Base-by-base conservation (phyloP, 176 grass and related monocot genomes). In the Dactylis glomerata region DNA sequence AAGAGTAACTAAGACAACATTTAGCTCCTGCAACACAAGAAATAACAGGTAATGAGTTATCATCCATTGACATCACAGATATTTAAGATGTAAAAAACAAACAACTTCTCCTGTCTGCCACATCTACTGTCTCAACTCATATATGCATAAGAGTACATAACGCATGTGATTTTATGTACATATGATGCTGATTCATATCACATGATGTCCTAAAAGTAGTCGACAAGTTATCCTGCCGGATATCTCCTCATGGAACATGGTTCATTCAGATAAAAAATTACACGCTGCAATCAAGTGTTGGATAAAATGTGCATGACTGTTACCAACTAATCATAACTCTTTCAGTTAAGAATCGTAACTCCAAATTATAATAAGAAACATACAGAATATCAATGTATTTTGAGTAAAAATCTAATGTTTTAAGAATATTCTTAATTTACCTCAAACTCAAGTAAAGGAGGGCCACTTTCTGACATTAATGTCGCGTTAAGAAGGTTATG, bases 391-490 rank as follows among this genome's bases (percentile, higher is more conserved):
- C 2, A 8, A 82, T 84, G 19, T 30, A 74, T 82, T 31, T 37
- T 83, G 23, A 78, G 50, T 74, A 24, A 85, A 87, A 64, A 76
- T 81, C 38, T 28, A 42, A 85, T 20, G 77, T 23, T 32, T 38
- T 33, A 45, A 81, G 61, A 14, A 61, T 77, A 42, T 82, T 88
- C 26, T 75, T 78, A 62, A 64, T 32, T 91, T 91, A 95, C 96
- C 92, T 98, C 96, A 87, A 98, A 98, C 85, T 98, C 92, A 90
- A 98, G 92, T 85, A 98, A 87, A 90, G 96, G 95, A 88, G 96
- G 96, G 24, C 91, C 96, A 86, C 89, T 91, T 86, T 95, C 87
- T 81, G 92, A 91, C 68, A 95, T 32, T 80, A 98, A 84, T 34
- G 88, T 88, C 24, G 87, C 96, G 81, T 88, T 93, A 78, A 98